A percentile compares a stretch with the other conserved stretches of the same genome.
phyloP scores from a whole-genome alignment of 73 alveolate genomes.

The Stentor coeruleus region DNA sequence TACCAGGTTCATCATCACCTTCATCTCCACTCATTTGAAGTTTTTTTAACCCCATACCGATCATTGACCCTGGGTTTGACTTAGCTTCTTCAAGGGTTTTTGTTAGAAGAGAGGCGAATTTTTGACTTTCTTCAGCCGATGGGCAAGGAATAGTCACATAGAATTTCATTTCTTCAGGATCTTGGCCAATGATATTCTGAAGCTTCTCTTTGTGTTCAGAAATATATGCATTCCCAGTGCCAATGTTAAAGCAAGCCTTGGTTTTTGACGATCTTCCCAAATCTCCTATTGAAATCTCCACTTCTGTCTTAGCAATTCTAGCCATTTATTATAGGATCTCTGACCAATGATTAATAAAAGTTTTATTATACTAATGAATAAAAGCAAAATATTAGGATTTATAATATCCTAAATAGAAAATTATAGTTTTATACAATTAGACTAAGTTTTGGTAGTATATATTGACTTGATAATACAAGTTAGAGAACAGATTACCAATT shows the following conservation, averaged over 20 bases:
- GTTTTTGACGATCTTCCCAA: background rate
- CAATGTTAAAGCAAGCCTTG: background rate
- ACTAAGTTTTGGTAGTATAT: no score
- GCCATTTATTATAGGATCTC: no score
- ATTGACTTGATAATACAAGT: no score
- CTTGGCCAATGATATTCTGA: background rate
- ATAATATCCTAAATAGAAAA: no score
- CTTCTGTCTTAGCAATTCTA: no score
- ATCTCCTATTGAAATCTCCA: background rate
- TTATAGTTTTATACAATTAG: no score
- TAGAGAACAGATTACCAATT: background rate
- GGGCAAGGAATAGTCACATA: background rate
- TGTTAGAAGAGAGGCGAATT: background rate
- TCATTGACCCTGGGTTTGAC: background rate
- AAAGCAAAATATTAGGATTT: no score
- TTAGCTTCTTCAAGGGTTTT: background rate
- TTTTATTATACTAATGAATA: no score
- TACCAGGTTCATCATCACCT: no score
- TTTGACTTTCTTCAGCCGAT: background rate
- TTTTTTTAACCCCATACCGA: background rate
- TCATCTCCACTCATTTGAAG: background rate
- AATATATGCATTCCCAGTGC: background rate
- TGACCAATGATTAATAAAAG: no score
- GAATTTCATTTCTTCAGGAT: background rate
- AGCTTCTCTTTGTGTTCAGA: background rate